Conservation (phyloP, 2,329 filamentous ascomycete genomes). For the Botrytis fabae region DNA sequence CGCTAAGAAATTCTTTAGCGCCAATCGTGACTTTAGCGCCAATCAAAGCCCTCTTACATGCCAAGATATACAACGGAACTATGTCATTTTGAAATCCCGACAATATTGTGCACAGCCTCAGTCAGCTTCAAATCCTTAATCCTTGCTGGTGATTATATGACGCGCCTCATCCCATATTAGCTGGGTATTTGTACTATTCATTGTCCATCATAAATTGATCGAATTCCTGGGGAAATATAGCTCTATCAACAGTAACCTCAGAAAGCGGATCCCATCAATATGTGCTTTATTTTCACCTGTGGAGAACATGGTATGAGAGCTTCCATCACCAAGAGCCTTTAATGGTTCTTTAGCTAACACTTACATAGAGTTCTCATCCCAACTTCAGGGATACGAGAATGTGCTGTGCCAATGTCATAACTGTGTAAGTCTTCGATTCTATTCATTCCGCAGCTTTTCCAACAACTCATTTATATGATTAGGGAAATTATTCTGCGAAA, state of each 20-base stretch:
- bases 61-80: neutral
- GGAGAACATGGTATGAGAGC: conserved; percentile 40
- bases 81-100: neutral
- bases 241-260: conserved; percentile 7
- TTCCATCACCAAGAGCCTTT: neutral
- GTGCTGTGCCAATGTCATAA: conserved; percentile 64
- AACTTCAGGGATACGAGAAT: conserved; percentile 57
- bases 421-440: conserved; percentile 45
- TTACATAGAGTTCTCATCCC: conserved; percentile 38
- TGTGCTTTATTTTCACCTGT: conserved; percentile 33
- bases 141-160: conserved; percentile 14
- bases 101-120: neutral
- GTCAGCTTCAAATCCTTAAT: conserved; percentile 18
- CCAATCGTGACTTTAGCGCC: neutral
- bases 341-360: conserved; percentile 26
- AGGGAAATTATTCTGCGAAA: conserved; percentile 60
- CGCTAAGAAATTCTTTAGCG: conserved; percentile 14
- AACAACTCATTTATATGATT: neutral
- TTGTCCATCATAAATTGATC: conserved; percentile 6
- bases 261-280: conserved; percentile 14
- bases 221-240: conserved; percentile 9
- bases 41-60: neutral
- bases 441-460: neutral
- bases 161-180: conserved; percentile 1
- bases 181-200: neutral